phyloP scores from a whole-genome alignment of 306 rosid genomes.

The Sesbania bispinosa region DNA sequence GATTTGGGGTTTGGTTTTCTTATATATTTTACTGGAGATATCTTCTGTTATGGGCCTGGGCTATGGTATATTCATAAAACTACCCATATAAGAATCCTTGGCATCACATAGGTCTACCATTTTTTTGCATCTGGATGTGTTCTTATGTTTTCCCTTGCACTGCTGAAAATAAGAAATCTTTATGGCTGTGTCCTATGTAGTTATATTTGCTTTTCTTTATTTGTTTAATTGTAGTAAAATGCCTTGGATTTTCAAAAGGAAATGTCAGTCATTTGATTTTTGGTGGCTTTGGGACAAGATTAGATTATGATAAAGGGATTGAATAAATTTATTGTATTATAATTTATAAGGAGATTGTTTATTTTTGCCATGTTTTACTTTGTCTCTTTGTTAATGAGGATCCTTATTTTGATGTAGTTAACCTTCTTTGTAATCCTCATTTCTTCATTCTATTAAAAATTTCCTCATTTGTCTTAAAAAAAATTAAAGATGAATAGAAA shows the following conservation, averaged over 20 bases:
- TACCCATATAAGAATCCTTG: neutral
- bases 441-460: neutral
- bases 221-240: neutral
- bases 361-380: neutral
- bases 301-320: neutral
- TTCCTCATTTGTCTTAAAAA: neutral
- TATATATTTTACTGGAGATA: slow-evolving; percentile 14
- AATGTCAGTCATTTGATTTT: neutral
- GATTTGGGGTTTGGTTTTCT: neutral
- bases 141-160: slow-evolving; percentile 6
- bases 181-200: neutral
- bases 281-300: neutral
- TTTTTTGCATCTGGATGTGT: neutral
- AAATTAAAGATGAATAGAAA: neutral
- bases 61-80: neutral
- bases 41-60: slow-evolving; percentile 5
- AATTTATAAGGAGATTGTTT: slow-evolving; percentile 1
- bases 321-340: slow-evolving; percentile 3
- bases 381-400: slow-evolving; percentile 6
- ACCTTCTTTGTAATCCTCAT: neutral
- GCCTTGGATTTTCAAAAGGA: slow-evolving; percentile 5
- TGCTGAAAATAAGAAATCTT: slow-evolving; percentile 10
- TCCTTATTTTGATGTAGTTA: neutral
- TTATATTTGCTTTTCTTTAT: slow-evolving; percentile 12
- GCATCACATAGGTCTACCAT: neutral